Conservation (phyloP, 2,329 filamentous ascomycete species). For the Cordyceps militaris region DNA sequence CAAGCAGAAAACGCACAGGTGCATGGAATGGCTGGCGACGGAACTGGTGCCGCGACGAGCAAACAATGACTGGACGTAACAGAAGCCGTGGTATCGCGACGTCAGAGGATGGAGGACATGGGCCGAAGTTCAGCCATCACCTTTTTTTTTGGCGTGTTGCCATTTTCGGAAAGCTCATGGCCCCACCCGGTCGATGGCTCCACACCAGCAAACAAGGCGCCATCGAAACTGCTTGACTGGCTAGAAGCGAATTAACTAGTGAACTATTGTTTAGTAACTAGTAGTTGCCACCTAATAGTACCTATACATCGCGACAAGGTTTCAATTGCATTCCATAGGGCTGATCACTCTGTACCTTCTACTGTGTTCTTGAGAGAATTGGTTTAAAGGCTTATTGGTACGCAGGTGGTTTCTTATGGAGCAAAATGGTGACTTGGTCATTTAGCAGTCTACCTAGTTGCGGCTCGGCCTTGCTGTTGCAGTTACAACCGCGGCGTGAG, state of each 20-base stretch:
- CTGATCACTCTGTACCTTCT: background rate
- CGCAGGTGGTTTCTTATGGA: background rate
- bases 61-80: background rate
- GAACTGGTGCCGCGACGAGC: background rate
- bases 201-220: background rate
- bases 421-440: slow-evolving; percentile 6
- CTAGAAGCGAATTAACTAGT: background rate
- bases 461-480: background rate
- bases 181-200: background rate
- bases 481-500: background rate
- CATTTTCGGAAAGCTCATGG: background rate
- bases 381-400: too few species aligned
- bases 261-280: background rate
- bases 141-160: background rate
- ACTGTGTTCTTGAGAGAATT: background rate
- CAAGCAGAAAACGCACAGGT: background rate
- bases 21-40: background rate
- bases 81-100: background rate
- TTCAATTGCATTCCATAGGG: background rate
- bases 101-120: background rate
- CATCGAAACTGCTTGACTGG: background rate
- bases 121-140: background rate
- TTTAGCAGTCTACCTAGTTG: slow-evolving; percentile 3
- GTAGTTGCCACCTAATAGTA: background rate
- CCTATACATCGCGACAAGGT: background rate